Conservation (phyloP, 2,329 filamentous ascomycete species). For the Allantophomopsis lycopodina region DNA sequence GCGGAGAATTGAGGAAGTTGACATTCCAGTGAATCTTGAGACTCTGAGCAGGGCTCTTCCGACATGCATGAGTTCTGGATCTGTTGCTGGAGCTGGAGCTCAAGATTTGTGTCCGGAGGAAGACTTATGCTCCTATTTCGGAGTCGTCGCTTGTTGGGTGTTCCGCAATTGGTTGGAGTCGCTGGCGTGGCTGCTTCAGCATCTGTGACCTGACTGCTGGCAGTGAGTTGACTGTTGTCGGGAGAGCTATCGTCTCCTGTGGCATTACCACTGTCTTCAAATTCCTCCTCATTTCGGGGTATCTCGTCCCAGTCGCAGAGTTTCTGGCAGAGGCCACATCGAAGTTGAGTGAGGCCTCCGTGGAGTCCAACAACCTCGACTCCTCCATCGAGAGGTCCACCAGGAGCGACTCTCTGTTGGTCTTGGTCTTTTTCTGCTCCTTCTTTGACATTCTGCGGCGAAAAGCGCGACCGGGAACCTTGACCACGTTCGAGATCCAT, state of each 20-base stretch:
- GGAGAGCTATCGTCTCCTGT: neutral
- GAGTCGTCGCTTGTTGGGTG: neutral
- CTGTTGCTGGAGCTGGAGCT: neutral
- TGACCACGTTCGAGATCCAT: conserved; percentile 48
- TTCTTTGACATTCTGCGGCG: conserved; percentile 26
- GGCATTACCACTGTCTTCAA: neutral
- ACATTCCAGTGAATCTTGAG: no score
- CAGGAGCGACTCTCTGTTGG: conserved; percentile 6
- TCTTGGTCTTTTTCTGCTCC: conserved; percentile 13
- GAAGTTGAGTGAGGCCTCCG: conserved; percentile 49
- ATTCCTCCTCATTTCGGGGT: conserved; percentile 20
- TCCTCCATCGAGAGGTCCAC: conserved; percentile 11
- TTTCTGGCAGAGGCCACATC: conserved; percentile 48
- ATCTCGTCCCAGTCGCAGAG: conserved; percentile 46
- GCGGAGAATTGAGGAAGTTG: no score
- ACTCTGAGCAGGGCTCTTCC: no score
- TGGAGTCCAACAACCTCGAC: conserved; percentile 50
- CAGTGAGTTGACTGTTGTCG: neutral
- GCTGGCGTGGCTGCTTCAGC: no score
- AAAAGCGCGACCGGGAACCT: conserved; percentile 47
- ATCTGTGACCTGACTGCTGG: neutral
- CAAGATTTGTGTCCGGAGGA: neutral
- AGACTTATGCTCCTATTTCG: no score
- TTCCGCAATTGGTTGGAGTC: neutral
- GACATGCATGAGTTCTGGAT: no score